phyloP scores from a whole-genome alignment of 805 yeast species.

The Tetrapisispora phaffii region DNA sequence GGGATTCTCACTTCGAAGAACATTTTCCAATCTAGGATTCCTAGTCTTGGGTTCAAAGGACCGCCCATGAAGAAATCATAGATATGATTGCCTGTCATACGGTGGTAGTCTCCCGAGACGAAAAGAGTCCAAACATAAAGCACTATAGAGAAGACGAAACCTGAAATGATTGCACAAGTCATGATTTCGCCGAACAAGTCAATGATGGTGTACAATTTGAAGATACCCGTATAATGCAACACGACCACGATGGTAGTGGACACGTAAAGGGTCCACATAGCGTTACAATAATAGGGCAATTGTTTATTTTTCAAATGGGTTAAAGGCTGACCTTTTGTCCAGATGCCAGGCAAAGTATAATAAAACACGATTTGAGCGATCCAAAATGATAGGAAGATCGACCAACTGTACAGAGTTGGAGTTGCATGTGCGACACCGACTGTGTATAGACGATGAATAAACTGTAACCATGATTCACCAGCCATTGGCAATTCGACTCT shows the following conservation, averaged over 20 bases:
- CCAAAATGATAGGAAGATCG: slow-evolving; percentile 61
- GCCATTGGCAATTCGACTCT: slow-evolving; percentile 63
- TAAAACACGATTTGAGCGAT: slow-evolving; percentile 62
- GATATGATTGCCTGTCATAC: slow-evolving; percentile 83
- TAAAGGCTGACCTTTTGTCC: slow-evolving; percentile 93
- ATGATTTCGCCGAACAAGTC: slow-evolving; percentile 85
- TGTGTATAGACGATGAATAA: slow-evolving; percentile 35
- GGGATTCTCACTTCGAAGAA: slow-evolving; percentile 96
- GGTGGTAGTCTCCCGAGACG: slow-evolving; percentile 67
- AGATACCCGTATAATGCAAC: slow-evolving; percentile 65
- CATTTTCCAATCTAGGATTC: slow-evolving; percentile 88
- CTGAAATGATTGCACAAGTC: slow-evolving; percentile 81
- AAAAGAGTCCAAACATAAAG: slow-evolving; percentile 60
- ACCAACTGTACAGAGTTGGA: slow-evolving; percentile 56
- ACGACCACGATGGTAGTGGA: slow-evolving; percentile 47
- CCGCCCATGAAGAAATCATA: slow-evolving; percentile 97
- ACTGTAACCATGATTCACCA: slow-evolving; percentile 42
- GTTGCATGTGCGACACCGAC: slow-evolving; percentile 43
- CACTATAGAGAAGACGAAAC: slow-evolving; percentile 56
- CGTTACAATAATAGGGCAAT: slow-evolving; percentile 88
- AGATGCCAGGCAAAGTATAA: slow-evolving; percentile 80
- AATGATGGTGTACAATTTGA: slow-evolving; percentile 63
- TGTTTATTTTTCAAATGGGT: slow-evolving; percentile 70
- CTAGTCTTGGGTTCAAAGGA: slow-evolving; percentile 90
- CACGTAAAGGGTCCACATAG: slow-evolving; percentile 73